phyloP scores from a whole-genome alignment of 2,329 filamentous ascomycete species.

The Stemphylium beticola region DNA sequence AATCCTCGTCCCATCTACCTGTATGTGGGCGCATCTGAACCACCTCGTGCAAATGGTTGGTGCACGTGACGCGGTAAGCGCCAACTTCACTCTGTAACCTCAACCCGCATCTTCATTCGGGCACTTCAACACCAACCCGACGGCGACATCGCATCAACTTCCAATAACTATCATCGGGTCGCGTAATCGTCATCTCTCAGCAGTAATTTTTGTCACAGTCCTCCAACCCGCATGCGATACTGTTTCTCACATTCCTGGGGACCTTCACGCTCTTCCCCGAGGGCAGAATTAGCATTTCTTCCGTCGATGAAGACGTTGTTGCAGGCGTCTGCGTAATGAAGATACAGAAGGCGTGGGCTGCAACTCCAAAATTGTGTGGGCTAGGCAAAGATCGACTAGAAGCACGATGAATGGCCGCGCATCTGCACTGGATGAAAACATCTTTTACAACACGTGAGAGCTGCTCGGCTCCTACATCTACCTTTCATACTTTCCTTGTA shows the following conservation, averaged over 20 bases:
- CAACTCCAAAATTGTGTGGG: conserved; percentile 1
- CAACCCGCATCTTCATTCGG: neutral
- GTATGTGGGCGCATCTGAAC: neutral
- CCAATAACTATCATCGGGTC: neutral
- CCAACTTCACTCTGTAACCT: conserved; percentile 9
- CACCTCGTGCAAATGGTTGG: neutral
- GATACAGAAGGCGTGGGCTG: neutral
- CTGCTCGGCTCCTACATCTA: neutral
- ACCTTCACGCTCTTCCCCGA: neutral
- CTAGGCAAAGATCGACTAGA: conserved; percentile 4
- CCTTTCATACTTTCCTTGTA: neutral
- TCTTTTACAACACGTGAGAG: neutral
- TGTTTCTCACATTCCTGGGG: neutral
- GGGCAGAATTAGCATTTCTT: neutral
- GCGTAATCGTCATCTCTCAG: neutral
- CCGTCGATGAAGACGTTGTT: neutral
- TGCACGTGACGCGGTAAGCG: conserved; percentile 17
- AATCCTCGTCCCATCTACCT: too few relatives aligned
- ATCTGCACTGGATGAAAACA: neutral
- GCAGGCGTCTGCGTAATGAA: neutral
- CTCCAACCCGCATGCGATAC: neutral
- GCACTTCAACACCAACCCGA: conserved; percentile 6
- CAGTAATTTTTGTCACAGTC: neutral
- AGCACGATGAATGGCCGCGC: conserved; percentile 1
- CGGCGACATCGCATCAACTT: neutral